Evolutionary conservation across 2,329 filamentous ascomycete species (phyloP), one percentile per base, ranked within the genome.

Genomic region (Hymenoscyphus salicellus): DNA sequence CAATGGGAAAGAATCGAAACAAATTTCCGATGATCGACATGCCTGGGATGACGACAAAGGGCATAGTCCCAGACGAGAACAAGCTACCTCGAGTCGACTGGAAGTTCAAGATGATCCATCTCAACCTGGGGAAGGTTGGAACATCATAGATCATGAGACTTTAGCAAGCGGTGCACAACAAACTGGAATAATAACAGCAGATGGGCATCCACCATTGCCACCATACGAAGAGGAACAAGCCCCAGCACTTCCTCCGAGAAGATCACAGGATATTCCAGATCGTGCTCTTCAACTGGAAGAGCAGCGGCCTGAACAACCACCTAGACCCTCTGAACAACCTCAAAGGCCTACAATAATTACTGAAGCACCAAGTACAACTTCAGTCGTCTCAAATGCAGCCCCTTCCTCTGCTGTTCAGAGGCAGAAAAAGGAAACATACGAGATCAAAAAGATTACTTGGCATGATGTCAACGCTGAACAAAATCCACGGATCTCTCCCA

Each of bases 391-490:
- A 23, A 66, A 68, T 20, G 62, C 43, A 49, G 30, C 41, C 17
- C 63, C 63, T 30, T 55, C 56, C n/a, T 52, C 67, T 46, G 63
- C 46, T 23, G 60, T 62, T 3, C 56, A 58, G 60, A 68, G 62
- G 36, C 71, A 75, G 36, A 74, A 72, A 56, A 75, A 72, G 63
- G 93, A 97, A 76, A 95, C 92, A 0, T 98, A 99, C 72, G 90
- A 93, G 63, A 93, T 98, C 75, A 96, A 97, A 75, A 93, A 93
- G 66, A 89, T 98, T 67, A 88, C 86, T 66, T 98, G 94, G 93
- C 82, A 88, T 65, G 92, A 97, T 75, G 77, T 81, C 1, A 84
- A 75, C 11, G 81, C 83, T 0, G 75, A 81, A 1, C 82, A 84
- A n/a, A 86, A 86, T 61, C 82, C 91, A 43, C 84, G 92, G 55